phyloP scores from a whole-genome alignment of 1,284 basidiomycete genomes.

The Irpex sp. region DNA sequence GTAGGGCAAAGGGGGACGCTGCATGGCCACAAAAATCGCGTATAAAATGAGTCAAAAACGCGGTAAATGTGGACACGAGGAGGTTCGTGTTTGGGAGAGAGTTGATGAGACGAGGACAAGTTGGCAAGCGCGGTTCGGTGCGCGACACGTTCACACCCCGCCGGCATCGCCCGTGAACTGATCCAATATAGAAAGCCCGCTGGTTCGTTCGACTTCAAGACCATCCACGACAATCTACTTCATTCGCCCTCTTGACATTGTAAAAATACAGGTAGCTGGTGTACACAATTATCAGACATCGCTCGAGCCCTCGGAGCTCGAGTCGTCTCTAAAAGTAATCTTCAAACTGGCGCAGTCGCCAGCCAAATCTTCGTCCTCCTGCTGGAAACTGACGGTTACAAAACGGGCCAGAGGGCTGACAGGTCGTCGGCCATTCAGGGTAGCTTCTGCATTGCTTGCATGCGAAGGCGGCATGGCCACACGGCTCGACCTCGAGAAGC shows the following conservation, averaged over 20 bases:
- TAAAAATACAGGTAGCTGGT: not conserved
- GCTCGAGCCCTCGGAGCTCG: not conserved
- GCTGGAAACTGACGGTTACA: not conserved
- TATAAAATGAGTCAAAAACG: conserved; percentile 9
- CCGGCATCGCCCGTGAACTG: not conserved
- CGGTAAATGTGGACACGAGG: conserved; percentile 13
- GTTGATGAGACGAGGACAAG: conserved; percentile 2
- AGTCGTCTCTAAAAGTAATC: not conserved
- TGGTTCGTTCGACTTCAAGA: not conserved
- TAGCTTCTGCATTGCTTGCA: not conserved
- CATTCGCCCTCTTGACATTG: not conserved
- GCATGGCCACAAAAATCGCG: conserved; percentile 12
- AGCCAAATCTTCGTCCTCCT: not conserved
- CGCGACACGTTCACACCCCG: not conserved
- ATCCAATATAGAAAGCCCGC: not conserved
- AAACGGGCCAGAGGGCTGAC: conserved; percentile 4
- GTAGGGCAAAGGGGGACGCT: conserved; percentile 36
- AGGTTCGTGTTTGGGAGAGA: conserved; percentile 1
- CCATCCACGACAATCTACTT: not conserved
- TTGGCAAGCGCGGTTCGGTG: not conserved
- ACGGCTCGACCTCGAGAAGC: not conserved
- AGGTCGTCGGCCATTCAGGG: not conserved
- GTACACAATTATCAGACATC: not conserved
- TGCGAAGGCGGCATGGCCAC: not conserved
- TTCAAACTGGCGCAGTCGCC: not conserved